Base-by-base conservation (phyloP, 176 grass and related monocot genomes). In the Triticum turgidum region DNA sequence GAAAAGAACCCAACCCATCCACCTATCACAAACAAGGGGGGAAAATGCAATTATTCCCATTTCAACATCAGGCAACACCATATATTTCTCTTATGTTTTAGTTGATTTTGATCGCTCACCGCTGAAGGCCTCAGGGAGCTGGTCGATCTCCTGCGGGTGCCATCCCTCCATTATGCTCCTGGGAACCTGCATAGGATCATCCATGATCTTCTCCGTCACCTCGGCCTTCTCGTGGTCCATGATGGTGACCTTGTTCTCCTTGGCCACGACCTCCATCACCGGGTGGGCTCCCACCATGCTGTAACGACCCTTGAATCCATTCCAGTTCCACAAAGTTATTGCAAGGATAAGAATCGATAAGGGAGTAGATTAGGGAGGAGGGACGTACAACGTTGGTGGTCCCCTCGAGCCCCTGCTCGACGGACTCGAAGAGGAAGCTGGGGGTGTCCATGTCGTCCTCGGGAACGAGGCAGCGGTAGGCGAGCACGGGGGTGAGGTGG, bases 1-100 rank as follows among this genome's bases (percentile, higher is more conserved):
- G 94, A 97, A 82, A 97, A 97, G 86, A 92, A 97, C 2, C 94
- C 94, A 32, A 93, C 90, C 94, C 94, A 97, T 83, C 94, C 94
- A 81, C 92, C 94, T 97, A 65, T 54, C 25, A 83, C 35, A 62
- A 66, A 73, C 13, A 76, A 88, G 61, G 9, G 37, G 38, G 69
- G 3, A 32, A 79, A 49, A 64, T 17, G 42, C 27, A 32, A 64
- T 27, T 6, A 70, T 71, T 78, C 38, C 25, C 67, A 80, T 76
- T 84, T 84, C 67, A 61, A 75, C 61, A 66, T 59, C 21, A 5
- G 2, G 3, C 18, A 63, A 81, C 35, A 76, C 24, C 18, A 69
- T 62, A 75, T 37, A 10, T 64, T 66, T 33, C 21, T 56, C n/a
- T 24, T 20, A 21, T 73, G 73, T n/a, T 17, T 25, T 1, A 73